Conservation (phyloP, 2,329 filamentous ascomycete genomes). For the Venturia effusa region DNA sequence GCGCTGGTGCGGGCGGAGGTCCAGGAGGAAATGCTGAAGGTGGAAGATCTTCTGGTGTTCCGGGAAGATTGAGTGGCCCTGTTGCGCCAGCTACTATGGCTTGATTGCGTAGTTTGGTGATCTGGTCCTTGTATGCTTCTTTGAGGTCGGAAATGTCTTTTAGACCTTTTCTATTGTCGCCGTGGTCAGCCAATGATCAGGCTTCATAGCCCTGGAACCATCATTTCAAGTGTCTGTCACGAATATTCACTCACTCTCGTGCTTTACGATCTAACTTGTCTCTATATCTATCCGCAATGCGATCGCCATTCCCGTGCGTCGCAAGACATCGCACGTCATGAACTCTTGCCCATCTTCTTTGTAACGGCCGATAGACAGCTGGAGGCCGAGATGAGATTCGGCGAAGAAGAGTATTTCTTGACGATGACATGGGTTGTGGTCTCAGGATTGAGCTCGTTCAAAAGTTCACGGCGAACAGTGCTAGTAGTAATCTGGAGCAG, state of each 20-base stretch:
- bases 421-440: constrained; percentile 5
- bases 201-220: neutral
- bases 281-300: constrained; percentile 73
- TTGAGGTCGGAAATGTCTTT: constrained; percentile 65
- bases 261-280: constrained; percentile 78
- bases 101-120: constrained; percentile 57
- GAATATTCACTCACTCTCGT: constrained; percentile 39
- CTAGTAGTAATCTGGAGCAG: no score
- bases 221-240: neutral
- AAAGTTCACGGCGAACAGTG: no score
- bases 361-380: constrained; percentile 25
- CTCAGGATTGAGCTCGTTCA: neutral
- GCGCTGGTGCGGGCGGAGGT: constrained; percentile 23
- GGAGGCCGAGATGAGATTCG: neutral
- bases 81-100: constrained; percentile 46
- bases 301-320: constrained; percentile 58
- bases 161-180: constrained; percentile 42
- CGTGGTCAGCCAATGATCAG: neutral
- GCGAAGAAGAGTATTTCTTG: constrained; percentile 4
- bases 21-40: constrained; percentile 20
- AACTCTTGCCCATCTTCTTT: constrained; percentile 82
- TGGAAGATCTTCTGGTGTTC: constrained; percentile 16
- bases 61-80: constrained; percentile 32
- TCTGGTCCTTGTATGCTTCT: constrained; percentile 76
- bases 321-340: constrained; percentile 85